Conservation (phyloP, 495 filamentous ascomycete species). For the Aspergillus indologenus region DNA sequence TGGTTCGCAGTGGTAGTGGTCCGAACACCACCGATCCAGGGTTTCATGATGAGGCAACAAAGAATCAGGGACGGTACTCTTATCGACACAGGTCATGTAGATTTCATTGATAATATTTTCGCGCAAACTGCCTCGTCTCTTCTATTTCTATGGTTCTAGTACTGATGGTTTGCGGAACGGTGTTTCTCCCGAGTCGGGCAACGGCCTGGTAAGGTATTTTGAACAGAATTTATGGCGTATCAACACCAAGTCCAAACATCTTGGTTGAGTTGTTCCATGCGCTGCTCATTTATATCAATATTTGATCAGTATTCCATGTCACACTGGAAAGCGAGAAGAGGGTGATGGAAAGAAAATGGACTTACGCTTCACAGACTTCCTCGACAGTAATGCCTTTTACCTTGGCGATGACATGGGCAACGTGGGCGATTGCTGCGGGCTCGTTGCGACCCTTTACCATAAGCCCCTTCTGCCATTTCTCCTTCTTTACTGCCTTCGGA, state of each 20-base stretch:
- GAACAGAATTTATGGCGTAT: not conserved
- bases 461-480: conserved; percentile 77
- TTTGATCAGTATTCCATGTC: conserved; percentile 15
- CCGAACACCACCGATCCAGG: not conserved
- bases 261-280: conserved; percentile 79
- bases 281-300: too few species aligned
- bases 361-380: conserved; percentile 80
- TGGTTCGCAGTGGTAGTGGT: not conserved
- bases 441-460: conserved; percentile 95
- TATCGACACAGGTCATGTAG: conserved; percentile 19
- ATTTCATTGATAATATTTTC: not conserved
- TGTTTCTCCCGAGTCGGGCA: not conserved
- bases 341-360: conserved; percentile 8
- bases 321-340: not conserved
- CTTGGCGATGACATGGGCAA: conserved; percentile 81
- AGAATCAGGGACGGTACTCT: conserved; percentile 14
- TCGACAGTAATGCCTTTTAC: conserved; percentile 76
- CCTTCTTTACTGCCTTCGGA: conserved; percentile 78
- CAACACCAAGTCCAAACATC: conserved; percentile 69
- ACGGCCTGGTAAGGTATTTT: not conserved
- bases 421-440: conserved; percentile 73
- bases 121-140: not conserved
- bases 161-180: not conserved
- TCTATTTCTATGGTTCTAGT: not conserved
- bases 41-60: not conserved